Evolutionary conservation across 1,284 basidiomycete species (phyloP), one percentile per base, ranked within the genome.

Genomic region (Lignosus rhinocerotis): DNA sequence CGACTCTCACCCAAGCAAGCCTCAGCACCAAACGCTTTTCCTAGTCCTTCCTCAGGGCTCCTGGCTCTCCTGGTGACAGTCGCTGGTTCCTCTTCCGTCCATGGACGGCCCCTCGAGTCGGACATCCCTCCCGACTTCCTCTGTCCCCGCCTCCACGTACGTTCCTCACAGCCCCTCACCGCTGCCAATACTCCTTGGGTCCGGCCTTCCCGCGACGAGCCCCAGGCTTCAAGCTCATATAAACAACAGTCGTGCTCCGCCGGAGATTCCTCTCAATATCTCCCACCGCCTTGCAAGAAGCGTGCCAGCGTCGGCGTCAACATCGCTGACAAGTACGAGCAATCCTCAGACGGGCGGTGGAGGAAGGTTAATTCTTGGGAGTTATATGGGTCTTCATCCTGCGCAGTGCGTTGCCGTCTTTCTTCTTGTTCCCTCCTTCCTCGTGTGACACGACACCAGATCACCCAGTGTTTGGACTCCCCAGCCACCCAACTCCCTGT

Each of bases 331-430:
- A 84, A 77, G 68, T 90, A 80, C 70, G 74, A 76, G 53, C 67
- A 78, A 65, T 84, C 76, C 16, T 53, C 72, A n/a, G 87, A 88
- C 75, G 84, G 81, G 12, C 69, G 74, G 55, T 90, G 87, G 87
- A 78, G 81, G 58, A 84, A 79, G 70, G 77, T 79, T 3, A 72
- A 76, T n/a, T 65, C 67, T 32, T 90, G 83, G 75, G 80, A 83
- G 14, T 71, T 89, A 31, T 88, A 86, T 66, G 87, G 87, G 42
- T 83, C 82, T 30, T 80, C 82, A 19, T 75, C 85, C 58, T 79
- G 85, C 71, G 38, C 63, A 41, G 76, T 78, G 65, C 65, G 69
- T 67, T 58, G 19, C 47, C 11, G 14, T 19, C 36, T 44, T 51
- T 53, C 19, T 16, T 8, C 31, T 50, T 6, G 19, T 48, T n/a